phyloP scores from a whole-genome alignment of 257 asterid species.

The Handroanthus guayacan region DNA sequence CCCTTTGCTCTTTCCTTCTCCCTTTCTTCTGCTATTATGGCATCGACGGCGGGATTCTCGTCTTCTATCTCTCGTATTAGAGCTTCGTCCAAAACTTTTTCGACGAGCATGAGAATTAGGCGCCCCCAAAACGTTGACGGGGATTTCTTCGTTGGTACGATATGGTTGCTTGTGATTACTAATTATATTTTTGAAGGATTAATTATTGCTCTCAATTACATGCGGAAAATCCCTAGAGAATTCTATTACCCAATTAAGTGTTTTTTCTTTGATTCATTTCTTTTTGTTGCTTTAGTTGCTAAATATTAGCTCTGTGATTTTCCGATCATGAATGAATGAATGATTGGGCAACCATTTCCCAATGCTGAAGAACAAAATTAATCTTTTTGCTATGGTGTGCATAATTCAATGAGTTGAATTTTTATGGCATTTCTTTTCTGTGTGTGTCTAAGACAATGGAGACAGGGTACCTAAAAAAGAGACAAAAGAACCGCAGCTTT shows the following conservation, averaged over 20 bases:
- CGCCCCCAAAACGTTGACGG: slow-evolving; percentile 58
- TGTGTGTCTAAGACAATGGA: background rate
- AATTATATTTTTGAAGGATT: slow-evolving; percentile 4
- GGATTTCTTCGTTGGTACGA: slow-evolving; percentile 57
- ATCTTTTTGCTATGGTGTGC: no score
- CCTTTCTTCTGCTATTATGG: slow-evolving; percentile 29
- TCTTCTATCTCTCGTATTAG: slow-evolving; percentile 32
- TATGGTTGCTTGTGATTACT: background rate
- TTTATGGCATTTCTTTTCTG: background rate
- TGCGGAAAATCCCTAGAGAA: background rate
- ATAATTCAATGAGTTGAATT: no score
- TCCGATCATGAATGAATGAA: background rate
- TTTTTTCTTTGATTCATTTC: background rate
- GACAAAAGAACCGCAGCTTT: background rate
- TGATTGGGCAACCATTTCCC: background rate
- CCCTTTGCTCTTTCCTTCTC: background rate
- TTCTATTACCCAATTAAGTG: background rate
- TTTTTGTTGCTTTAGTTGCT: slow-evolving; percentile 8
- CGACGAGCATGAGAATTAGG: slow-evolving; percentile 36
- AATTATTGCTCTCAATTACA: background rate
- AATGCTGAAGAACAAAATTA: background rate
- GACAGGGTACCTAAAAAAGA: background rate
- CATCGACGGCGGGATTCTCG: slow-evolving; percentile 20
- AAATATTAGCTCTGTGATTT: background rate
- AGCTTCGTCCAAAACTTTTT: slow-evolving; percentile 39